Percentiles rank a stretch among this genome's conserved stretches.
These are phyloP conservation scores for Cytidiella melzeri DNA, from an alignment of 768 basidiomycete genomes.

Conservation along the genomic window DNA sequence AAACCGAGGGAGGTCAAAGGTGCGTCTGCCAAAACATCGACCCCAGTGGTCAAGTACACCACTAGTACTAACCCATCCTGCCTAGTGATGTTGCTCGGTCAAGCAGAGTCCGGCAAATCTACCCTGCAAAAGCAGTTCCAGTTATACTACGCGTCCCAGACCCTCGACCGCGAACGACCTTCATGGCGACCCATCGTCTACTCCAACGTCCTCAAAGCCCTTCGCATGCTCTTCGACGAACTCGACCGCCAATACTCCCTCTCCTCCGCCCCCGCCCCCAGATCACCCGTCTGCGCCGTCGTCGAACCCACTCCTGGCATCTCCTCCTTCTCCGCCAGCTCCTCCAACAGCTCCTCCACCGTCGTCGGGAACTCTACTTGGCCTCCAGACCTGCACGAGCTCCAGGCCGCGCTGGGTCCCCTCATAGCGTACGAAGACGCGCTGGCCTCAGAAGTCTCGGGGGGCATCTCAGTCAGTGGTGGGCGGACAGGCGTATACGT, in stretches of 20 bases:
- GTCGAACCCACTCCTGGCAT: slow-evolving; percentile 1
- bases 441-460: slow-evolving; percentile 61
- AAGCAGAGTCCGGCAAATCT: slow-evolving; percentile 56
- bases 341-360: slow-evolving; percentile 14
- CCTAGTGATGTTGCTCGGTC: slow-evolving; percentile 28
- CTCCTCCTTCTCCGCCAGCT: slow-evolving; percentile 9
- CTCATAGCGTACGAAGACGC: slow-evolving; percentile 62
- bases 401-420: slow-evolving; percentile 54
- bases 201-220: slow-evolving; percentile 58
- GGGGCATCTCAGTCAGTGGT: slow-evolving; percentile 55
- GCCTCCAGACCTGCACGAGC: slow-evolving; percentile 40
- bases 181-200: slow-evolving; percentile 41
- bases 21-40: slow-evolving; percentile 13
- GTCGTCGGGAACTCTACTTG: slow-evolving; percentile 23
- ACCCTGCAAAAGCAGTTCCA: slow-evolving; percentile 85
- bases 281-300: not conserved
- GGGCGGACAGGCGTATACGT: slow-evolving; percentile 60
- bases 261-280: slow-evolving; percentile 18
- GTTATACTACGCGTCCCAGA: slow-evolving; percentile 58
- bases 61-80: no score
- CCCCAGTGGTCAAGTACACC: no score
- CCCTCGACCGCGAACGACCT: slow-evolving; percentile 33
- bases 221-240: slow-evolving; percentile 69
- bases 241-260: slow-evolving; percentile 49
- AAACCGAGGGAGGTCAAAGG: slow-evolving; percentile 23